These are phyloP conservation scores for Closterium sp. DNA, from an alignment of 139 green algal species.

Conservation along the genomic window DNA sequence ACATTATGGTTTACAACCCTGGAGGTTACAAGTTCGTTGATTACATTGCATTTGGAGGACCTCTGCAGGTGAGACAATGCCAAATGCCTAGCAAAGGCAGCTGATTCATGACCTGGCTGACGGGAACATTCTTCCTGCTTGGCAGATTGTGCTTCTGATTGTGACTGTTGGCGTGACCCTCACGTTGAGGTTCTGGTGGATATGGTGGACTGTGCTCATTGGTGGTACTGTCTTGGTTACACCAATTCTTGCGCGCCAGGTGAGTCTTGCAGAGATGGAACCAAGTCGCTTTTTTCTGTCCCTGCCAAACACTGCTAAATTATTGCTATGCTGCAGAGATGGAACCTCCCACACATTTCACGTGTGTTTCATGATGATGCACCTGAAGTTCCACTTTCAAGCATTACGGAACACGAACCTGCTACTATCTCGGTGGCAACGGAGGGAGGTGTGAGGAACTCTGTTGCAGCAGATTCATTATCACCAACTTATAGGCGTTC, in stretches of 20 bases:
- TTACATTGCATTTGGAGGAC: slow-evolving; percentile 27
- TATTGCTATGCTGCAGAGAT: not conserved
- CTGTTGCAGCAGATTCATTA: not conserved
- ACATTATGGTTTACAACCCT: slow-evolving; percentile 37
- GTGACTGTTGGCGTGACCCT: slow-evolving; percentile 12
- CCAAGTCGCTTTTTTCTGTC: not conserved
- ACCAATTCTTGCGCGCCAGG: slow-evolving; percentile 9
- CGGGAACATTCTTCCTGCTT: not conserved
- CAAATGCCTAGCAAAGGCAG: not conserved
- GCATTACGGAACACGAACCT: slow-evolving; percentile 3
- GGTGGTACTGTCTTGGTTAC: not conserved
- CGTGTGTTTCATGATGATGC: slow-evolving; percentile 7
- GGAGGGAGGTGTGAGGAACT: not conserved
- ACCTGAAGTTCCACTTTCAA: not conserved
- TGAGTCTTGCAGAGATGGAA: not conserved
- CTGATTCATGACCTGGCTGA: not conserved
- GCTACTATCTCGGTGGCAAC: not conserved
- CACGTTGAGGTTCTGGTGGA: slow-evolving; percentile 18
- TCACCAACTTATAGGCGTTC: not conserved
- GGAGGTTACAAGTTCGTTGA: slow-evolving; percentile 34
- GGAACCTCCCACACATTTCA: not conserved
- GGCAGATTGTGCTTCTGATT: slow-evolving; percentile 12
- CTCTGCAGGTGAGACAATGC: slow-evolving; percentile 18
- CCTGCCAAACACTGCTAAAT: not conserved
- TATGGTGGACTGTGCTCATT: slow-evolving; percentile 14